Percentiles rank a stretch among this genome's conserved stretches.
phyloP scores from a whole-genome alignment of 1,139 yeast species.

The Nematodospora anomalae region DNA sequence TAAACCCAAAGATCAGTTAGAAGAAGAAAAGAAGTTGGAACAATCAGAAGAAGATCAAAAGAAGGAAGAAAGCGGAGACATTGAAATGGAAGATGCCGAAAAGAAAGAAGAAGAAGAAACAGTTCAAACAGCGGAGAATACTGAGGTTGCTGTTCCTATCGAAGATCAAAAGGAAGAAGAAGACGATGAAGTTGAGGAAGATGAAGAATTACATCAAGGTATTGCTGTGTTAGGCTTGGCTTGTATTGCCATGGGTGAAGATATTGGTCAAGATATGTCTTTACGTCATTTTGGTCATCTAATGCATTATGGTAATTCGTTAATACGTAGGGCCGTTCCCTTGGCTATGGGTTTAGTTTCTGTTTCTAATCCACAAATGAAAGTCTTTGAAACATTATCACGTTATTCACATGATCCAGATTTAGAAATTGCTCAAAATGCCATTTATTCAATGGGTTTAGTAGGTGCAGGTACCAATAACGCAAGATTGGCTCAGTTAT shows the following conservation, averaged over 20 bases:
- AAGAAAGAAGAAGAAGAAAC: conserved; percentile 17
- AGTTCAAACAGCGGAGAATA: conserved; percentile 20
- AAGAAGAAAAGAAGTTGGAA: conserved; percentile 37
- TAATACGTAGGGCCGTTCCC: conserved; percentile 93
- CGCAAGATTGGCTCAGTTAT: conserved; percentile 93
- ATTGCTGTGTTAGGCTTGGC: conserved; percentile 96
- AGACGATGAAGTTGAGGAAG: conserved; percentile 38
- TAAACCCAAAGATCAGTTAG: conserved; percentile 38
- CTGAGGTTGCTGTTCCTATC: conserved; percentile 14
- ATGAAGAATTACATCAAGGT: conserved; percentile 73
- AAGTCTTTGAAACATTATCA: conserved; percentile 93
- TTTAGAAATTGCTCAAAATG: conserved; percentile 90
- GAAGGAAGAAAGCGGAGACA: conserved; percentile 21
- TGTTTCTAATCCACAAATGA: conserved; percentile 94
- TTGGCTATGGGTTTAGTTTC: conserved; percentile 96
- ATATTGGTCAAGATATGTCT: conserved; percentile 96
- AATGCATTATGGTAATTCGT: conserved; percentile 96
- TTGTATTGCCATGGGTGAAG: conserved; percentile 95
- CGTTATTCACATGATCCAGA: conserved; percentile 96
- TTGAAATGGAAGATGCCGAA: conserved; percentile 23
- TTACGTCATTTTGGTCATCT: conserved; percentile 95
- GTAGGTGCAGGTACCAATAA: conserved; percentile 99
- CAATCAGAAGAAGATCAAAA: conserved; percentile 40
- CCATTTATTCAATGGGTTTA: conserved; percentile 95
- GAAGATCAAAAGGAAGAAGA: conserved; percentile 25